Base-by-base conservation (phyloP, 129 eudicot genomes). In the Helichrysum umbraculigerum region DNA sequence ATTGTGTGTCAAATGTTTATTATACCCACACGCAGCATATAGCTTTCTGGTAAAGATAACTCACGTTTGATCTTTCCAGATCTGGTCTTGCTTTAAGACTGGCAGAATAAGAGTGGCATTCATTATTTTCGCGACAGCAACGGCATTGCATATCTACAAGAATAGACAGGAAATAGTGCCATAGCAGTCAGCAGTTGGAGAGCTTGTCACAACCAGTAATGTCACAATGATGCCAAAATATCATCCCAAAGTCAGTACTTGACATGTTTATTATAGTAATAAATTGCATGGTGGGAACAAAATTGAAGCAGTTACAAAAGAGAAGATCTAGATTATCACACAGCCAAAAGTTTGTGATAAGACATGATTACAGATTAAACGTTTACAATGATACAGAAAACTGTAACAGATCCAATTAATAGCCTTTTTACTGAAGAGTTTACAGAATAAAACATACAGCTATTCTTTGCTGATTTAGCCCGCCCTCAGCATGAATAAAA, bases 1-100 rank as follows among this genome's bases (percentile, higher is more conserved):
- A 41, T 25, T 37, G 6, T 22, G 51, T 51, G 56, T 29, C 54
- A 75, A 56, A 58, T 50, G 20, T 41, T 44, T 52, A 68, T 20
- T 56, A 20, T 33, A 75, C 61, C 64, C 66, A 60, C 74, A 76
- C 8, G 4, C 25, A 37, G 63, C 63, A 77, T 14, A 75, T 61
- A 44, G 51, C 33, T 68, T 50, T 7, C 10, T 68, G 35, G 68
- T 20, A 47, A 80, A 86, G 76, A 75, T 74, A 61, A 85, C 99
- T 85, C 82, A 94, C 97, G 97, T 94, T 89, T 94, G 99, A 78
- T 94, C 99, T 85, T 94, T 94, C 99, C 99, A 94, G 78, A 94
- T 94, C 83, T 91, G 98, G 72, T 94, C 99, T 83, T 94, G 99
- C 90, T 94, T 94, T 82, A 94, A 83, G 77, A 91, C 94, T 3